Evolutionary conservation across 345 rosid species (phyloP).

Genomic region (Acer negundo): DNA sequence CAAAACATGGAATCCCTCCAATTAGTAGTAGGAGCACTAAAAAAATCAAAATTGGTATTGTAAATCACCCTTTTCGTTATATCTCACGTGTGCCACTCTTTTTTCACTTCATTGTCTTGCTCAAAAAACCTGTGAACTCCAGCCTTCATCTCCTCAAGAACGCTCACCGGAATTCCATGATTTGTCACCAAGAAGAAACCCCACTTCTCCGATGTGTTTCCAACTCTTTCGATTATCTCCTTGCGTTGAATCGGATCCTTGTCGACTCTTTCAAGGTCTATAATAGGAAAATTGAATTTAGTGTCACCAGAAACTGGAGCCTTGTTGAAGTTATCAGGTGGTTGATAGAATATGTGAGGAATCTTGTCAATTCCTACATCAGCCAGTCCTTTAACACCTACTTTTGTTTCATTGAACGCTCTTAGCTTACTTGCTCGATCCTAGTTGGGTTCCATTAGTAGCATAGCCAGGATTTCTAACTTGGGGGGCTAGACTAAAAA

Average conservation of each 20-base stretch:
- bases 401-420: slow-evolving; percentile 21
- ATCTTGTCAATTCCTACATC: slow-evolving; percentile 11
- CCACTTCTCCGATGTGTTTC: background rate
- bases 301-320: background rate
- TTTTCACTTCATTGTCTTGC: slow-evolving; percentile 26
- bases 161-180: slow-evolving; percentile 18
- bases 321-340: background rate
- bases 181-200: slow-evolving; percentile 25
- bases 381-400: slow-evolving; percentile 17
- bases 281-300: background rate
- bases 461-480: no score
- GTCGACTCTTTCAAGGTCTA: slow-evolving; percentile 5
- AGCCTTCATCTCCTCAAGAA: slow-evolving; percentile 12
- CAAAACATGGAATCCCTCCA: slow-evolving; percentile 44
- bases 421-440: slow-evolving; percentile 14
- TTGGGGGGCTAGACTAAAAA: no score
- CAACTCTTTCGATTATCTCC: slow-evolving; percentile 10
- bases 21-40: slow-evolving; percentile 24
- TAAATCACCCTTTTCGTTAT: background rate
- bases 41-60: slow-evolving; percentile 32
- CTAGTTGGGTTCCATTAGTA: background rate
- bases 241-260: slow-evolving; percentile 12
- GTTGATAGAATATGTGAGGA: slow-evolving; percentile 14
- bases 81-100: slow-evolving; percentile 21
- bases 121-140: slow-evolving; percentile 15